These are phyloP conservation scores for Nasturtium officinale DNA, from an alignment of 345 rosid species.

Conservation along the genomic window DNA sequence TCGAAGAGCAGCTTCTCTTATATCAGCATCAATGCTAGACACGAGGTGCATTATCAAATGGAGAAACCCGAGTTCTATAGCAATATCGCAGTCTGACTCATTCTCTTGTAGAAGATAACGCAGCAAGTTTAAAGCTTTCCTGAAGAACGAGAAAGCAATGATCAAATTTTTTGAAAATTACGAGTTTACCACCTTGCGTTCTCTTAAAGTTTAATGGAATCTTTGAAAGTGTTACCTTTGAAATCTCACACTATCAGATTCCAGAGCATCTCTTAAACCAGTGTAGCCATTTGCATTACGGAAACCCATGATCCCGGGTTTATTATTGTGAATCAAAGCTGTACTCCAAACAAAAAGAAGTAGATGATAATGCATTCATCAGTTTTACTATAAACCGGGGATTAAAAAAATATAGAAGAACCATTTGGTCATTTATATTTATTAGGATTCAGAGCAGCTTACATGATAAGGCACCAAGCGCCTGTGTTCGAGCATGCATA, in stretches of 20 bases:
- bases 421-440: background rate
- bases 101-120: conserved; percentile 78
- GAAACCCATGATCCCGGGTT: conserved; percentile 64
- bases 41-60: conserved; percentile 73
- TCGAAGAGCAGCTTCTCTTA: conserved; percentile 78
- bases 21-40: conserved; percentile 62
- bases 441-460: conserved; percentile 36
- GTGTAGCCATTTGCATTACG: conserved; percentile 76
- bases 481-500: conserved; percentile 64
- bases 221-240: conserved; percentile 88
- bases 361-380: background rate
- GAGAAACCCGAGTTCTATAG: conserved; percentile 61
- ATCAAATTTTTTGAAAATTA: background rate
- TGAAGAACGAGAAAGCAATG: conserved; percentile 40
- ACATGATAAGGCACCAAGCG: conserved; percentile 93
- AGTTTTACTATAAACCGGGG: background rate
- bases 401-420: background rate
- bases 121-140: conserved; percentile 88
- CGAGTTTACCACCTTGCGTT: background rate
- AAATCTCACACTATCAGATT: conserved; percentile 68
- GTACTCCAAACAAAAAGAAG: conserved; percentile 11
- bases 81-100: conserved; percentile 57
- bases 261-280: conserved; percentile 74
- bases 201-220: background rate
- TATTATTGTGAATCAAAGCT: conserved; percentile 84